phyloP scores from a whole-genome alignment of 805 yeast genomes.

The Nakazawaea molendinolei region DNA sequence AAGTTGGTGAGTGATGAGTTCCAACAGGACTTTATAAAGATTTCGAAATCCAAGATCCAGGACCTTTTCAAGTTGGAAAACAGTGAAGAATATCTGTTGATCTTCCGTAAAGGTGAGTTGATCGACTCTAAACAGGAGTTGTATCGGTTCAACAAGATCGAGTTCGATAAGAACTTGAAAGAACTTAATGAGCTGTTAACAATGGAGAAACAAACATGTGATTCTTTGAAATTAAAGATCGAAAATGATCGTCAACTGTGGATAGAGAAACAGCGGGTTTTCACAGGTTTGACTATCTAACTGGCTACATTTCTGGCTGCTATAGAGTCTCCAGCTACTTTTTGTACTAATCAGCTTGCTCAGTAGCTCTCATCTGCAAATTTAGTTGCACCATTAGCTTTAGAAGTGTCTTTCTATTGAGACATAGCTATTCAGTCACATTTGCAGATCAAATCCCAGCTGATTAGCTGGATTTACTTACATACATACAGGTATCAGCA shows the following conservation, averaged over 20 bases:
- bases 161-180: conserved; percentile 8
- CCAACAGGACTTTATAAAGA: conserved; percentile 2
- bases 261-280: not conserved
- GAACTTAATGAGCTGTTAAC: conserved; percentile 7
- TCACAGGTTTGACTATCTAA: too few species aligned
- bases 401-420: too few species aligned
- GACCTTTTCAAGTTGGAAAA: conserved; percentile 9
- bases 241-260: conserved; percentile 8
- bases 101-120: conserved; percentile 9
- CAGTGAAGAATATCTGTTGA: conserved; percentile 10
- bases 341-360: too few species aligned
- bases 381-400: too few species aligned
- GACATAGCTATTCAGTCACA: too few species aligned
- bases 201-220: conserved; percentile 10
- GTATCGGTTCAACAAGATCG: conserved; percentile 10
- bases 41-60: conserved; percentile 3
- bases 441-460: too few species aligned
- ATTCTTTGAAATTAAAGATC: conserved; percentile 9
- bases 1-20: conserved; percentile 2
- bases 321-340: too few species aligned
- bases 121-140: conserved; percentile 2
- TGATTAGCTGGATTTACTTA: too few species aligned
- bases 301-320: too few species aligned
- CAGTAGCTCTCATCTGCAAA: too few species aligned
- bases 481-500: too few species aligned